Base-by-base conservation (phyloP, 108 stramenopile species). In the Fragilaria radians region DNA sequence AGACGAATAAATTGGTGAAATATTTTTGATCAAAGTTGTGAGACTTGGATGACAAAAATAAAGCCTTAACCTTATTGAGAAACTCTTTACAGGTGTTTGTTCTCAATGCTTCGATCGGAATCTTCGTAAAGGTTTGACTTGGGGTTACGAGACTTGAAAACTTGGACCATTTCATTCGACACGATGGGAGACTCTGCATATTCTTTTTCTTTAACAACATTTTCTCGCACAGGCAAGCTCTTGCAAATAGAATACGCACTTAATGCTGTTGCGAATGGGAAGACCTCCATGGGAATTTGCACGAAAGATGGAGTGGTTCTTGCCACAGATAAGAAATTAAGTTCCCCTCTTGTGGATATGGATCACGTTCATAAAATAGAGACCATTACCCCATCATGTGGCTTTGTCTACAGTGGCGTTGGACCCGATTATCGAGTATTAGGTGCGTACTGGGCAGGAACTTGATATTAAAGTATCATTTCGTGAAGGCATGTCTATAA, bases 181-280 rank as follows among this genome's bases (percentile, higher is more conserved):
- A 88, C 51, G n/a, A 93, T 94, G 96, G 97, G 95, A 48, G 97
- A 98, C 75, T 91, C 94, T 3, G 95, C 94, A 32, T 99, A 97
- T 68, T 86, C 83, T 61, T 99, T 98, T 77, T 95, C 93, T 19
- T 77, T 99, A 46, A 99, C 99, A 14, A 99, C 99, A 42, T 99
- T 98, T 71, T 91, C 86, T 57, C 83, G 94, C 52, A 97, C 95
- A 14, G 99, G 99, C 21, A 98, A 98, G 76, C 89, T 99, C 48
- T 79, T 97, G 31, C 97, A 98, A 76, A 98, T 99, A 52, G 97
- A 98, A 82, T 96, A 98, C 60, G 99, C 99, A 0, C 77, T 99
- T 27, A 97, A 95, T 65, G 96, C 97, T 28, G 97, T 98, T 23
- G 86, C 93, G 71, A 95, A 98, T 73, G 99, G 99, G 17, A 79